Evolutionary conservation across 768 basidiomycete species (phyloP), one percentile per base, ranked within the genome.

Genomic region (Kwoniella shandongensis): DNA sequence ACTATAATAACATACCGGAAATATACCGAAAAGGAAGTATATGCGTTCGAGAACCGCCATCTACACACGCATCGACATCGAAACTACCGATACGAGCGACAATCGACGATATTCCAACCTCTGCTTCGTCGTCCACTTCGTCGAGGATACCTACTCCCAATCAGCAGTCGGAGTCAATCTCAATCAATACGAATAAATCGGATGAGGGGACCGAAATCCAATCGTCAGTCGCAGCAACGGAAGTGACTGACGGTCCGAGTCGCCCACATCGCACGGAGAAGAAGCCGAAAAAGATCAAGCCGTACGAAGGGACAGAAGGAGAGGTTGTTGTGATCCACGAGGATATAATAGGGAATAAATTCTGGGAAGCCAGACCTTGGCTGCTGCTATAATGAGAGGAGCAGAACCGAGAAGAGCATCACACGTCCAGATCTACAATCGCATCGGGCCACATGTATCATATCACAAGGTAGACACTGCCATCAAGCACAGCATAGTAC

Each of bases 1-100:
- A 98, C 75, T 99, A 98, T 73, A 94, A 89, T 62, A 77, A 81
- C 5, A 73, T 93, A 4, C 81, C 86, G 8, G 79, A 81, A 0
- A 81, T 86, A 57, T 94, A 83, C 69, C 80, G 88, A 48, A 94
- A 93, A 73, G 96, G 96, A 11, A 92, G 88, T 64, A 81, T 90
- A 2, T 73, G 97, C 11, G 82, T 91, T 44, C 83, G 91, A 54
- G 7, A 50, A 26, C 36, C 58, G 13, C 32, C 29, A 10, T 15
- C 11, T 25, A 18, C 20, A 11, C 1, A 29, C 29, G 41, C 22
- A 7, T 20, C 52, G 32, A 12, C 41, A 44, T 15, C 46, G 20
- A 2, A 18, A 54, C 25, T 6, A 15, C 29, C 27, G 27, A 12
- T 2, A 12, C 23, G 17, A 40, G 30, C 2, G n/a, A 39, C 41